These are phyloP conservation scores for Iris pallida DNA, from an alignment of 116 monocot genomes.

Conservation along the genomic window DNA sequence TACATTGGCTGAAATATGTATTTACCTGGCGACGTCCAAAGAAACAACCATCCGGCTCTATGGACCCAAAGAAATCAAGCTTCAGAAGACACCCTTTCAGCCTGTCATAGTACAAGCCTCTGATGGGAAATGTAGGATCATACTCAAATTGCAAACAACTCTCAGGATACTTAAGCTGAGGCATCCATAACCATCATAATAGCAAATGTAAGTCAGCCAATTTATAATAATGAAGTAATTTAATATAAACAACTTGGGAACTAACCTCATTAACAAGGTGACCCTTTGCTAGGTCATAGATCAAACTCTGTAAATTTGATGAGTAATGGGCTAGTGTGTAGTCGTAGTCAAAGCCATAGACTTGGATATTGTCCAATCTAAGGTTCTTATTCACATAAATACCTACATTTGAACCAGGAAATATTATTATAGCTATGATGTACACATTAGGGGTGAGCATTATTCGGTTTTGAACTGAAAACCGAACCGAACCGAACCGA, in stretches of 20 bases:
- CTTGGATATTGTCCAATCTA: constrained; percentile 73
- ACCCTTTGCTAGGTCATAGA: constrained; percentile 81
- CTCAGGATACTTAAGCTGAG: constrained; percentile 87
- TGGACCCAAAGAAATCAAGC: constrained; percentile 98
- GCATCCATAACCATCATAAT: constrained; percentile 6
- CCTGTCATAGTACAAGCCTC: constrained; percentile 87
- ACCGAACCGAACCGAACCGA: too few relatives aligned
- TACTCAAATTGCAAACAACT: constrained; percentile 81
- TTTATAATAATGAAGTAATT: constrained; percentile 1
- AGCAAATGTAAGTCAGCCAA: neutral
- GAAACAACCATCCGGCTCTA: constrained; percentile 91
- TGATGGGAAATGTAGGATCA: constrained; percentile 83
- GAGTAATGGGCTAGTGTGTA: constrained; percentile 97
- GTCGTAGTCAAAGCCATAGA: constrained; percentile 98
- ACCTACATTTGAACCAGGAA: constrained; percentile 31
- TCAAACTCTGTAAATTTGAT: constrained; percentile 60
- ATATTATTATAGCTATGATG: neutral
- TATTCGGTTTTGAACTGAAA: too few relatives aligned
- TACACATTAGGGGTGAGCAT: too few relatives aligned
- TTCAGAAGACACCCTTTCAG: constrained; percentile 89
- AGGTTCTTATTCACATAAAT: constrained; percentile 94
- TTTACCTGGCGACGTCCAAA: constrained; percentile 84
- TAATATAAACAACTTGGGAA: neutral
- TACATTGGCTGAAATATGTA: neutral
- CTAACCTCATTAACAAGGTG: constrained; percentile 89